These are phyloP conservation scores for Syzygium aqueum DNA, from an alignment of 345 rosid genomes.

Conservation along the genomic window DNA sequence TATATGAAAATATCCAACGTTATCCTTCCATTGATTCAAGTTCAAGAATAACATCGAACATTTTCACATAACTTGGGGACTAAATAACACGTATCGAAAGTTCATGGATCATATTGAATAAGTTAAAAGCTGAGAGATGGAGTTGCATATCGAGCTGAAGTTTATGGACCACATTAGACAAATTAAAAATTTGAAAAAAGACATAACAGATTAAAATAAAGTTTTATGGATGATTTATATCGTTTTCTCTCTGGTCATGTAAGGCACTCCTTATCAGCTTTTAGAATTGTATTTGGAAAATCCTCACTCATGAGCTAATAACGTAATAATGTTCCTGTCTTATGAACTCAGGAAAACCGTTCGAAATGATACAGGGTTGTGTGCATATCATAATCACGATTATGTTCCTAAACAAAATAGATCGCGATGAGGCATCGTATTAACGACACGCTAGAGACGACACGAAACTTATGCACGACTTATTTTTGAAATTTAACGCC, in stretches of 20 bases:
- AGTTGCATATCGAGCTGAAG: too few species aligned
- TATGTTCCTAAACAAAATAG: neutral
- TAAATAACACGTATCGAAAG: too few species aligned
- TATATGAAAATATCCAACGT: too few species aligned
- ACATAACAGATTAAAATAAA: too few species aligned
- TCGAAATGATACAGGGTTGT: rapidly evolving
- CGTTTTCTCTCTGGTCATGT: neutral
- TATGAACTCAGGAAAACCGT: neutral
- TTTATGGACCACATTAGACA: too few species aligned
- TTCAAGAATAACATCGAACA: too few species aligned
- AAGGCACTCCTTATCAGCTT: neutral
- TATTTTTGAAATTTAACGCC: neutral
- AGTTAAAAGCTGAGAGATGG: too few species aligned
- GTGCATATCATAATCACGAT: neutral
- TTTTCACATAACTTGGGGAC: too few species aligned
- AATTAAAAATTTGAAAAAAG: too few species aligned
- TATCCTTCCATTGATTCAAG: too few species aligned
- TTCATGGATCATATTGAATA: too few species aligned
- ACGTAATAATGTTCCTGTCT: neutral
- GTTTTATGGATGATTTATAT: too few species aligned
- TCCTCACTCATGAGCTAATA: neutral
- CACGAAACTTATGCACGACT: neutral
- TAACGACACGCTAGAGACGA: neutral
- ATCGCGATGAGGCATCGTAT: neutral
- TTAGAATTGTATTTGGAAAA: neutral